Conservation (phyloP, 2,329 filamentous ascomycete species). For the Dryadomyces quercus-mongolicae region DNA sequence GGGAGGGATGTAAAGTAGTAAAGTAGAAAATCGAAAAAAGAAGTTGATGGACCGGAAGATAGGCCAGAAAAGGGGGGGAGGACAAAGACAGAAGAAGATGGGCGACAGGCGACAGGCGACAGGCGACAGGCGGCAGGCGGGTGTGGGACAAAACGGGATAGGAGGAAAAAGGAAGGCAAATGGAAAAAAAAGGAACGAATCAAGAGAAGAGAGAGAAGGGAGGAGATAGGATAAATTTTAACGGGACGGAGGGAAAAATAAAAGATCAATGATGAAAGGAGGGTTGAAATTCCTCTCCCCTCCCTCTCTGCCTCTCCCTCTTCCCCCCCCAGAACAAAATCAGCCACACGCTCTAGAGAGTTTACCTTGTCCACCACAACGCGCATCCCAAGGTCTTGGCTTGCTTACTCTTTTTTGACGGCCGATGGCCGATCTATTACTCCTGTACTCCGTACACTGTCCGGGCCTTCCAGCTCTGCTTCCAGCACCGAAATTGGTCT, state of each 20-base stretch:
- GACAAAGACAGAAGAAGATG: not conserved
- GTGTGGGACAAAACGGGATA: not conserved
- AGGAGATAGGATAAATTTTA: not conserved
- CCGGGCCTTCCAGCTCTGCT: too few species aligned
- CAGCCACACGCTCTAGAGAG: not conserved
- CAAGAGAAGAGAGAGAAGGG: not conserved
- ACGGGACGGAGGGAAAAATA: not conserved
- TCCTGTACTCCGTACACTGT: too few species aligned
- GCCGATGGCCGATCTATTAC: too few species aligned
- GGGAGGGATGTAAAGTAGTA: not conserved
- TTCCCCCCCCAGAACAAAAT: not conserved
- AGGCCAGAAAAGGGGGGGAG: not conserved
- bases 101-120: too few species aligned
- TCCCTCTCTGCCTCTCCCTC: too few species aligned
- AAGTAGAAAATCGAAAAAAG: too few species aligned
- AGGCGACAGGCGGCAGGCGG: too few species aligned
- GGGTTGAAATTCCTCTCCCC: not conserved
- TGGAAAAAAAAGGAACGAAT: not conserved
- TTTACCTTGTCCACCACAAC: too few species aligned
- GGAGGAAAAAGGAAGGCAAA: not conserved
- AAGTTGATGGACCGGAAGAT: not conserved
- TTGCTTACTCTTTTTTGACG: too few species aligned
- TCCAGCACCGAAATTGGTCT: not conserved
- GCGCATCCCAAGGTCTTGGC: too few species aligned
- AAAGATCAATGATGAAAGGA: not conserved